Evolutionary conservation across 352 stramenopile genomes (phyloP).

Genomic region (Globisporangium nunn): DNA sequence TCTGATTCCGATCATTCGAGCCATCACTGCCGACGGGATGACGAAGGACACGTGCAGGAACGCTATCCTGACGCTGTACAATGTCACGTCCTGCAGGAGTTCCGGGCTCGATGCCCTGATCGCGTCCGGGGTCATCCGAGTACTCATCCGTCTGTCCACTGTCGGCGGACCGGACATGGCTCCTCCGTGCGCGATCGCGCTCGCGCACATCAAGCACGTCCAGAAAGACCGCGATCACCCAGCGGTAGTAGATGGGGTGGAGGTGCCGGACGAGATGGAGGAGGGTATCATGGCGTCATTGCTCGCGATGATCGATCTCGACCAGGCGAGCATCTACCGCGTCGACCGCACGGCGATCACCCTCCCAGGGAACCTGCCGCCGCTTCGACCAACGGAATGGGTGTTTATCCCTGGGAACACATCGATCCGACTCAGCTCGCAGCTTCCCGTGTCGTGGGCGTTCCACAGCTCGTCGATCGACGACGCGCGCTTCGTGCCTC

Average conservation of each 20-base stretch:
- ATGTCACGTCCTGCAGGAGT: slow-evolving; percentile 49
- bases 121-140: slow-evolving; percentile 32
- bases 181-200: slow-evolving; percentile 53
- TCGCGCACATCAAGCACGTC: slow-evolving; percentile 75
- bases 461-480: slow-evolving; percentile 68
- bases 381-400: slow-evolving; percentile 43
- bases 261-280: slow-evolving; percentile 51
- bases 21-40: slow-evolving; percentile 27
- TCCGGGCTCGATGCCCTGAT: slow-evolving; percentile 45
- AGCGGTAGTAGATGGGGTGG: slow-evolving; percentile 10
- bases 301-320: slow-evolving; percentile 74
- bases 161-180: slow-evolving; percentile 48
- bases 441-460: slow-evolving; percentile 58
- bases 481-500: slow-evolving; percentile 57
- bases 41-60: slow-evolving; percentile 45
- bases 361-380: slow-evolving; percentile 36
- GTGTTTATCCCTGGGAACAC: slow-evolving; percentile 37
- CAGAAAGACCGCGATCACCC: slow-evolving; percentile 38
- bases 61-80: slow-evolving; percentile 67
- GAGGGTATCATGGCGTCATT: slow-evolving; percentile 62
- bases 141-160: slow-evolving; percentile 60
- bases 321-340: slow-evolving; percentile 54
- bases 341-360: slow-evolving; percentile 55
- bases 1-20: slow-evolving; percentile 39
- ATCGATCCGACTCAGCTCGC: slow-evolving; percentile 28